A percentile compares a stretch with the other conserved stretches of the same genome.
Conservation (phyloP, 768 basidiomycete species). For the Tulasnella sp. region DNA sequence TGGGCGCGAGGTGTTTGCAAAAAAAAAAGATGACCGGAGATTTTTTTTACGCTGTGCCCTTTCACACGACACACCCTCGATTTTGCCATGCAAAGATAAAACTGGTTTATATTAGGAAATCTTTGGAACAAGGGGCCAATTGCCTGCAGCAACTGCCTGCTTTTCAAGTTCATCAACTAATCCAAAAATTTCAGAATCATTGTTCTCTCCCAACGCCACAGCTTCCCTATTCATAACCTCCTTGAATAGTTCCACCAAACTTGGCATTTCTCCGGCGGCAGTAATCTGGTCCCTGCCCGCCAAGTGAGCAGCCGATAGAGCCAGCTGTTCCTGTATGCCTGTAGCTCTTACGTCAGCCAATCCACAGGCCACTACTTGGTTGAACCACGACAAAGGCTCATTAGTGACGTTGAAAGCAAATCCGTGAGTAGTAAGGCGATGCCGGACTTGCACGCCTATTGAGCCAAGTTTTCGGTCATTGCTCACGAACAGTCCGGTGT, state of each 20-base stretch:
- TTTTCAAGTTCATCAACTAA: background rate
- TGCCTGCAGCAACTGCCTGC: background rate
- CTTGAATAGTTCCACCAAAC: background rate
- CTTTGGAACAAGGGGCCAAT: background rate
- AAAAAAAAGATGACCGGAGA: too few relatives aligned
- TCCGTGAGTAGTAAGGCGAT: constrained; percentile 88
- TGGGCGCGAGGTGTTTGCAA: too few relatives aligned
- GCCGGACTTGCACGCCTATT: constrained; percentile 92
- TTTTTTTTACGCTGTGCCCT: too few relatives aligned
- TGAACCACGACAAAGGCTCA: constrained; percentile 77
- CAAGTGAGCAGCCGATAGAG: background rate
- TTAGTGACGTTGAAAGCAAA: constrained; percentile 82
- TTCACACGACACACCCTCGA: too few relatives aligned
- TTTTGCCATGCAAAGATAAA: too few relatives aligned
- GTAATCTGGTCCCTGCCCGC: constrained; percentile 5
- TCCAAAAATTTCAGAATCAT: constrained; percentile 9
- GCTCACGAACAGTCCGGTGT: constrained; percentile 84
- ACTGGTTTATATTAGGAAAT: background rate
- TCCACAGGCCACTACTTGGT: constrained; percentile 82
- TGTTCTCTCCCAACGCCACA: background rate
- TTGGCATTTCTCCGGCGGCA: constrained; percentile 10
- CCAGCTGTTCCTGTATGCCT: constrained; percentile 22
- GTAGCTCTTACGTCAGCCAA: constrained; percentile 69
- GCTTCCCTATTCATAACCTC: constrained; percentile 11
- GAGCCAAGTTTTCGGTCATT: constrained; percentile 77